Evolutionary conservation across 1,139 yeast species (phyloP).

Genomic region (Arxiozyma slooffiae): DNA sequence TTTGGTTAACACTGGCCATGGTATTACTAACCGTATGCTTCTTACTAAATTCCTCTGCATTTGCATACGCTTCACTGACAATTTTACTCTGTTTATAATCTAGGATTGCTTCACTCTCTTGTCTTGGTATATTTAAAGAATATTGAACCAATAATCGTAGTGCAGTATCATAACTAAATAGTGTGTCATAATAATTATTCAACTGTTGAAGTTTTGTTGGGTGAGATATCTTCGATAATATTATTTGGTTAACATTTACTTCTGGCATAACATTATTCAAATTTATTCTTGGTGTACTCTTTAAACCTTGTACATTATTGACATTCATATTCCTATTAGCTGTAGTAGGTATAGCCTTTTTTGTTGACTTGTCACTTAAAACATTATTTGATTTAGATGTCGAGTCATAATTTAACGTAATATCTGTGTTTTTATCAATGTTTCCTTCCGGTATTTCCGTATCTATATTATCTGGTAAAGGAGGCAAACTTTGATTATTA

Average conservation of each 20-base stretch:
- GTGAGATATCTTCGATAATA: conserved; percentile 18
- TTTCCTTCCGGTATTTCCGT: neutral
- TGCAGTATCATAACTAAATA: conserved; percentile 24
- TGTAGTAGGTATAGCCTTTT: neutral
- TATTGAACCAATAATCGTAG: conserved; percentile 27
- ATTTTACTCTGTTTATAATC: conserved; percentile 28
- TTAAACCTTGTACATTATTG: neutral
- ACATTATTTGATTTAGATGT: neutral
- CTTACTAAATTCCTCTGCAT: conserved; percentile 29
- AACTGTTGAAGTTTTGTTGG: conserved; percentile 20
- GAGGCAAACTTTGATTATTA: conserved; percentile 24
- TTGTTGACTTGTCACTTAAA: neutral
- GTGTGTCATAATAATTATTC: conserved; percentile 14
- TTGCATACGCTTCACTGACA: conserved; percentile 30
- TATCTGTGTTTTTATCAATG: neutral
- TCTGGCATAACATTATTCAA: conserved; percentile 15
- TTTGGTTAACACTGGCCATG: conserved; percentile 30
- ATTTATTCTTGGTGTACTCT: conserved; percentile 7
- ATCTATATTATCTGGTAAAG: conserved; percentile 23
- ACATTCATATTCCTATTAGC: neutral
- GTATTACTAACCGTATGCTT: conserved; percentile 28
- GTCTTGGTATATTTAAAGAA: conserved; percentile 21
- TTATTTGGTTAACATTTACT: conserved; percentile 19
- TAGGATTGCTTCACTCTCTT: conserved; percentile 23
- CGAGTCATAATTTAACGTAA: neutral